phyloP scores from a whole-genome alignment of 2,329 filamentous ascomycete genomes.

The Fusarium sp. region DNA sequence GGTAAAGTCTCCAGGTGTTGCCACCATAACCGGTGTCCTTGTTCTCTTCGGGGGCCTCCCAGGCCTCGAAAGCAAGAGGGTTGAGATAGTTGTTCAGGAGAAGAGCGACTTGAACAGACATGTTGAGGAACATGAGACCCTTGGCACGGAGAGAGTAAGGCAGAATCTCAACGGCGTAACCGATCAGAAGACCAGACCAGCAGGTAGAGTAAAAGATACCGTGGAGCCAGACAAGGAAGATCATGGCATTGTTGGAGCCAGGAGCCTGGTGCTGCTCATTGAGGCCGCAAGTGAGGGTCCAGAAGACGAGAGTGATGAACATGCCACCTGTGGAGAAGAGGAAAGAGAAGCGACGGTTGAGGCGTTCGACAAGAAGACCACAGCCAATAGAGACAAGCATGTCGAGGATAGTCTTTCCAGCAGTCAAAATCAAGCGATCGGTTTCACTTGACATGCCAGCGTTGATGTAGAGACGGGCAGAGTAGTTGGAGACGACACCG shows the following conservation, averaged over 20 bases:
- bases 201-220: slow-evolving; percentile 72
- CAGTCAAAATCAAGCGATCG: slow-evolving; percentile 68
- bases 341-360: slow-evolving; percentile 69
- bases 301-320: slow-evolving; percentile 63
- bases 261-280: slow-evolving; percentile 61
- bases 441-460: slow-evolving; percentile 71
- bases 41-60: neutral
- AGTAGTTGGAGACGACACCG: slow-evolving; percentile 77
- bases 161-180: slow-evolving; percentile 71
- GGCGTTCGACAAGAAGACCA: slow-evolving; percentile 64
- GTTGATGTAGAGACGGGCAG: slow-evolving; percentile 72
- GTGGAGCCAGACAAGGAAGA: slow-evolving; percentile 73
- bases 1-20: slow-evolving; percentile 75
- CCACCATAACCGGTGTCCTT: slow-evolving; percentile 65
- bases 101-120: slow-evolving; percentile 72
- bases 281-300: slow-evolving; percentile 68
- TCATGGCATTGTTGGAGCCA: slow-evolving; percentile 66
- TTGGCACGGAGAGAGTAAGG: slow-evolving; percentile 71
- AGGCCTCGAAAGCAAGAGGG: neutral
- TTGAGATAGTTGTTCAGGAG: slow-evolving; percentile 70
- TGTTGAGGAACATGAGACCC: slow-evolving; percentile 75
- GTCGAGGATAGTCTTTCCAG: slow-evolving; percentile 72
- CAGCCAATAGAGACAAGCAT: slow-evolving; percentile 71
- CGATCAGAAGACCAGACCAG: slow-evolving; percentile 70
- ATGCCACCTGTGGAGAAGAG: slow-evolving; percentile 65